A percentile compares a stretch with the other conserved stretches of the same genome.
Conservation (phyloP, 2,329 filamentous ascomycete genomes). For the Clonostachys byssicola region DNA sequence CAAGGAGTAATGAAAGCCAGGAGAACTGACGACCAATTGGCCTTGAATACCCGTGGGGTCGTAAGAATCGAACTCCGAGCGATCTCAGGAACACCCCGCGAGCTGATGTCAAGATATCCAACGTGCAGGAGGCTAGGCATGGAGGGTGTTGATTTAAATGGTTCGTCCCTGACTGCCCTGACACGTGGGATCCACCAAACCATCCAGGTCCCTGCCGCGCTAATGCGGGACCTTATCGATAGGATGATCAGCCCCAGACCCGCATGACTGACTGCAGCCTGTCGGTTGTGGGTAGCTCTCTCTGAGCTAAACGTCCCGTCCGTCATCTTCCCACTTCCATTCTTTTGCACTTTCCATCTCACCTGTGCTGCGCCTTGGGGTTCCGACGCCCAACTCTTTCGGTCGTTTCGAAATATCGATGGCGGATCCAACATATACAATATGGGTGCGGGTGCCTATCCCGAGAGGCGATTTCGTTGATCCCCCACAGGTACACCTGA, state of each 20-base stretch:
- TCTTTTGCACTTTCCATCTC: neutral
- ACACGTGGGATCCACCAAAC: too few relatives aligned
- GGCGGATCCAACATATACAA: conserved; percentile 60
- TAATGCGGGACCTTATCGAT: conserved; percentile 3
- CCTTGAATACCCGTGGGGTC: too few relatives aligned
- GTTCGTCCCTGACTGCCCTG: too few relatives aligned
- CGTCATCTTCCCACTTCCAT: neutral
- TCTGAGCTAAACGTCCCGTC: neutral
- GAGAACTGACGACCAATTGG: too few relatives aligned
- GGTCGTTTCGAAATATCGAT: neutral
- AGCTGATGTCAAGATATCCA: too few relatives aligned
- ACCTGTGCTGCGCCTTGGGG: neutral
- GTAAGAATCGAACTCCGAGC: too few relatives aligned
- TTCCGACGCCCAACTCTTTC: neutral
- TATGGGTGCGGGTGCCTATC: conserved; percentile 88
- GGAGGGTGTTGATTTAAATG: too few relatives aligned
- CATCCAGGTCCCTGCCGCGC: neutral
- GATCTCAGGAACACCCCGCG: too few relatives aligned
- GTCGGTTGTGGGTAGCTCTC: neutral
- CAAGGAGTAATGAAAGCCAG: too few relatives aligned
- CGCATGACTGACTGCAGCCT: neutral
- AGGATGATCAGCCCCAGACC: neutral
- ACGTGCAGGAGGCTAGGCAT: too few relatives aligned
- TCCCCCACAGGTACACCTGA: conserved; percentile 69
- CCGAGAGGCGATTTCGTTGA: conserved; percentile 84